These are phyloP conservation scores for button mushroom (Agaricus bisporus) DNA, from an alignment of 768 basidiomycete genomes.

Conservation along the genomic window DNA sequence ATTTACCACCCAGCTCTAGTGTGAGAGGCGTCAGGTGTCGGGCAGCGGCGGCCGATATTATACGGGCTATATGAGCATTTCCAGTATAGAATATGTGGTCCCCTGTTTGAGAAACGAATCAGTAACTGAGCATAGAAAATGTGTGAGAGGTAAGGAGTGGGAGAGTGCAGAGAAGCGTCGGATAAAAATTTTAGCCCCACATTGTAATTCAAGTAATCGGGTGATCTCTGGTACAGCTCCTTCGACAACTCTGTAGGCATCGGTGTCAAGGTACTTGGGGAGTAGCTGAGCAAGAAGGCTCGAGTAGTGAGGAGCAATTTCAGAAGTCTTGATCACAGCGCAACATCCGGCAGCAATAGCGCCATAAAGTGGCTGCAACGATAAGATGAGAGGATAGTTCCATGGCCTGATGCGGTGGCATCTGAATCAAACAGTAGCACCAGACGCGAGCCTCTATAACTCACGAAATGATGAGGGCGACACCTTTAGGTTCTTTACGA, in stretches of 20 bases:
- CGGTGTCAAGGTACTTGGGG: conserved; percentile 42
- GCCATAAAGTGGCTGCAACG: conserved; percentile 54
- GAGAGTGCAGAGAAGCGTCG: conserved; percentile 10
- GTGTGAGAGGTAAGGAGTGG: not conserved
- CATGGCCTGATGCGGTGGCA: conserved; percentile 40
- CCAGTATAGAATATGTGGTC: conserved; percentile 43
- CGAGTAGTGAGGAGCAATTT: conserved; percentile 44
- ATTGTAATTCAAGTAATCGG: conserved; percentile 41
- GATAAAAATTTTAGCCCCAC: conserved; percentile 21
- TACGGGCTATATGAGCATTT: conserved; percentile 36
- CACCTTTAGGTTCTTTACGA: conserved; percentile 54
- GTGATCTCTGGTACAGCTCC: conserved; percentile 56
- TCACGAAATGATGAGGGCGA: conserved; percentile 54
- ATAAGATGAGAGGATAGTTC: conserved; percentile 59
- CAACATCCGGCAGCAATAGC: conserved; percentile 74
- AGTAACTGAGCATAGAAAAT: not conserved
- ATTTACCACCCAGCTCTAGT: conserved; percentile 52
- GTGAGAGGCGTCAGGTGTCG: conserved; percentile 50
- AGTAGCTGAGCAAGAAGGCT: conserved; percentile 47
- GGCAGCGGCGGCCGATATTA: conserved; percentile 46
- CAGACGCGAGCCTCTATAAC: conserved; percentile 17
- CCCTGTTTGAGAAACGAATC: conserved; percentile 16
- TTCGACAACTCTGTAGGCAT: conserved; percentile 48
- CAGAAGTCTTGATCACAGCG: conserved; percentile 64
- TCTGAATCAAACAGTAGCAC: not conserved